phyloP scores from a whole-genome alignment of 805 yeast genomes.

The Saccharomycopsis capsularis region DNA sequence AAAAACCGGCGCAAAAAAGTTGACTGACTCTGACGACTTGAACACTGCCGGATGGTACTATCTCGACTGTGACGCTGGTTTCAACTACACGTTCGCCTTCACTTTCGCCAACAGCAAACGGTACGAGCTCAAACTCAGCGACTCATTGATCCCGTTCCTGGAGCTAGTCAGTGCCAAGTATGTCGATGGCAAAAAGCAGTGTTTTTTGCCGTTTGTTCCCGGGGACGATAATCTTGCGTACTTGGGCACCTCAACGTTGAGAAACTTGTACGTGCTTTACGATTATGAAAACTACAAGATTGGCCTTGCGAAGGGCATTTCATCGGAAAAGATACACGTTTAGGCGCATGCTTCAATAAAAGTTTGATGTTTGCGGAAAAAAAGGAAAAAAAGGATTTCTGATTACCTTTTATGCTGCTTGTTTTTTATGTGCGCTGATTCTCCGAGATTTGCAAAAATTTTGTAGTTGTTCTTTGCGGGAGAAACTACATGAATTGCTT shows the following conservation, averaged over 20 bases:
- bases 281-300: conserved; percentile 4
- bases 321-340: too few relatives aligned
- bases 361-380: too few relatives aligned
- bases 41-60: conserved; percentile 2
- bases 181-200: conserved; percentile 4
- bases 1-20: background rate
- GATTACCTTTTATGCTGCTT: too few relatives aligned
- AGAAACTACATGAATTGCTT: too few relatives aligned
- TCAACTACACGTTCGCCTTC: background rate
- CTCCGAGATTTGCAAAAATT: too few relatives aligned
- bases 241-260: conserved; percentile 7
- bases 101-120: background rate
- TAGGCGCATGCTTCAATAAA: too few relatives aligned
- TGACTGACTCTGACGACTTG: too few relatives aligned
- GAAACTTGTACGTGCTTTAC: conserved; percentile 2
- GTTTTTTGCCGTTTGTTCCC: conserved; percentile 3
- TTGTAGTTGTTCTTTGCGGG: too few relatives aligned
- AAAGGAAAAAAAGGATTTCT: too few relatives aligned
- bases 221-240: background rate
- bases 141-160: background rate
- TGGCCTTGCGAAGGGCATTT: background rate
- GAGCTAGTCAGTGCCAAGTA: background rate
- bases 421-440: too few relatives aligned
- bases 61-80: conserved; percentile 5
- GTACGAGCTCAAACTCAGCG: background rate